Evolutionary conservation across 1,139 yeast genomes (phyloP).

Genomic region (Geotrichum carabidarum): DNA sequence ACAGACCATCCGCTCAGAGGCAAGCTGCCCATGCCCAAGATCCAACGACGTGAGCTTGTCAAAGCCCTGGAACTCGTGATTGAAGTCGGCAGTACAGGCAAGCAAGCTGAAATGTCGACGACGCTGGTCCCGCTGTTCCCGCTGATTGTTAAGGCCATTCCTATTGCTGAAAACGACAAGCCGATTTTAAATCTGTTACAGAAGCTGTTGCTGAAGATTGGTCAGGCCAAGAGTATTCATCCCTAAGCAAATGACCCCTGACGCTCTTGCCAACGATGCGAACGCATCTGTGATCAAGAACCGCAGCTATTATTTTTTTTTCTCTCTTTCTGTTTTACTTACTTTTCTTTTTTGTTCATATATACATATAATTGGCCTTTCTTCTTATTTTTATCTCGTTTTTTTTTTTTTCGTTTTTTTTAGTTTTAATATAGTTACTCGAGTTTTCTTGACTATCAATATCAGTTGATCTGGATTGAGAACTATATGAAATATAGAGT

Average conservation of each 20-base stretch:
- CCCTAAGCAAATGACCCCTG: background rate
- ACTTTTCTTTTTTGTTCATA: background rate
- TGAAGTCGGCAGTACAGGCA: background rate
- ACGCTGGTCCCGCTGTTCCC: slow-evolving; percentile 17
- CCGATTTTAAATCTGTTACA: slow-evolving; percentile 6
- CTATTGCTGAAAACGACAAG: slow-evolving; percentile 23
- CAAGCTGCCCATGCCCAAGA: slow-evolving; percentile 49
- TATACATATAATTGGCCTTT: background rate
- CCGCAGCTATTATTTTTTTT: background rate
- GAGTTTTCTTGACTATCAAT: too few relatives aligned
- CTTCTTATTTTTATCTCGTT: background rate
- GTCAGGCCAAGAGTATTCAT: slow-evolving; percentile 3
- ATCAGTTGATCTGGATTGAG: background rate
- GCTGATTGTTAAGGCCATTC: slow-evolving; percentile 22
- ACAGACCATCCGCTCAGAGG: slow-evolving; percentile 51
- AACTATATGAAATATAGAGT: too few relatives aligned
- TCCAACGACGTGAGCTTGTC: slow-evolving; percentile 48
- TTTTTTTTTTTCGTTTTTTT: background rate
- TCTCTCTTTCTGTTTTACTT: background rate
- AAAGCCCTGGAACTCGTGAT: slow-evolving; percentile 27
- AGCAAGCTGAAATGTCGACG: background rate
- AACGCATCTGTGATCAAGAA: background rate
- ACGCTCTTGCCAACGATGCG: too few relatives aligned
- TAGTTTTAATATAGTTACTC: background rate
- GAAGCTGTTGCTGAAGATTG: slow-evolving; percentile 9